Evolutionary conservation across 176 grass and related monocot species (phyloP).

Genomic region (Cymbopogon citratus): DNA sequence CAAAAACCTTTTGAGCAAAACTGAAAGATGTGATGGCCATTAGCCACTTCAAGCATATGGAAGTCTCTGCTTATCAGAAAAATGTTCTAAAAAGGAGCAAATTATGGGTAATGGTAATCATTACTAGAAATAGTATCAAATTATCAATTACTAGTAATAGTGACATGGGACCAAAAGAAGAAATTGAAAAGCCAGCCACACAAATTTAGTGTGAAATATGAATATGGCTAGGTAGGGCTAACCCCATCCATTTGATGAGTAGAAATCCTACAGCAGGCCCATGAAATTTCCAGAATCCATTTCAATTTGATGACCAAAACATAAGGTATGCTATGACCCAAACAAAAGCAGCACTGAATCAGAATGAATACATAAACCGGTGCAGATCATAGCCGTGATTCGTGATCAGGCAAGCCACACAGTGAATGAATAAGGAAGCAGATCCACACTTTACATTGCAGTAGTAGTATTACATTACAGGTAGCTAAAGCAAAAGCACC

Average conservation of each 20-base stretch:
- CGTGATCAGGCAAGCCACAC: no score
- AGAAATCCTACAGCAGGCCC: no score
- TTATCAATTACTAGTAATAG: background rate
- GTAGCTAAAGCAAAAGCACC: constrained; percentile 1
- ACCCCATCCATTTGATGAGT: background rate
- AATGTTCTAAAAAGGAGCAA: background rate
- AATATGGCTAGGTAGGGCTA: background rate
- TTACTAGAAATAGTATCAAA: background rate
- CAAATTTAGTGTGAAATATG: background rate
- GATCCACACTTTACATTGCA: constrained; percentile 28
- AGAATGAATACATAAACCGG: no score
- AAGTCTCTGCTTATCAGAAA: background rate
- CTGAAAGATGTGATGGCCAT: background rate
- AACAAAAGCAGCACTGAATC: no score
- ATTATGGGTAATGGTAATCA: background rate
- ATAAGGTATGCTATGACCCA: no score
- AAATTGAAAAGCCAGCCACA: background rate
- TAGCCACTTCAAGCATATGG: background rate
- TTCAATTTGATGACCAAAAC: no score
- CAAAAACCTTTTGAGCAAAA: background rate
- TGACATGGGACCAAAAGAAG: background rate
- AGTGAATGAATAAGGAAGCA: background rate
- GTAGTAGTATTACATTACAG: background rate
- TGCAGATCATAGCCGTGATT: no score
- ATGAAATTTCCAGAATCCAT: no score